Conservation (phyloP, 345 rosid genomes). For the Moricandia arvensis region DNA sequence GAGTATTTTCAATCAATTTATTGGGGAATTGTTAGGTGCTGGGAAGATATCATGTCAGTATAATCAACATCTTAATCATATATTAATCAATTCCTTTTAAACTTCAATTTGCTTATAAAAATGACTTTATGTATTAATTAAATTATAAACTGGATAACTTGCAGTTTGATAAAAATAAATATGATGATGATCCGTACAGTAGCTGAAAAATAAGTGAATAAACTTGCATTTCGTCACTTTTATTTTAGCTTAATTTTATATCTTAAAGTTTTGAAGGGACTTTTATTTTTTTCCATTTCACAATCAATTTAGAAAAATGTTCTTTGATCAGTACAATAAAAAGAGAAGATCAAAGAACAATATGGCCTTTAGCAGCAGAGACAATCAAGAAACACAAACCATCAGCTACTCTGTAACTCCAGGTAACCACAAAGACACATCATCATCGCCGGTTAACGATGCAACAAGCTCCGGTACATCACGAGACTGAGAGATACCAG, state of each 20-base stretch:
- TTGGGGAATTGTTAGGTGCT: background rate
- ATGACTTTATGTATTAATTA: background rate
- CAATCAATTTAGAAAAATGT: background rate
- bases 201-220: background rate
- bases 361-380: background rate
- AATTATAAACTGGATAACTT: background rate
- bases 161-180: background rate
- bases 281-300: background rate
- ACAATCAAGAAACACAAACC: background rate
- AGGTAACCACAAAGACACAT: slow-evolving; percentile 17
- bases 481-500: slow-evolving; percentile 40
- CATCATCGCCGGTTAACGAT: slow-evolving; percentile 12
- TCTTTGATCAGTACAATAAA: slow-evolving; percentile 10
- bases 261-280: no score
- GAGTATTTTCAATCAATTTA: background rate
- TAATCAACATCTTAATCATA: background rate
- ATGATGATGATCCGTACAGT: background rate
- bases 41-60: background rate
- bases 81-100: background rate
- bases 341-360: slow-evolving; percentile 17
- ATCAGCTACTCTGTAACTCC: slow-evolving; percentile 25
- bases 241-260: background rate
- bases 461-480: background rate
- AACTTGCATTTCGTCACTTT: background rate
- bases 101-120: background rate